Percentiles rank a stretch among this genome's conserved stretches.
Evolutionary conservation across 2,329 filamentous ascomycete genomes (phyloP).

Genomic region (Myrmaecium sp.): DNA sequence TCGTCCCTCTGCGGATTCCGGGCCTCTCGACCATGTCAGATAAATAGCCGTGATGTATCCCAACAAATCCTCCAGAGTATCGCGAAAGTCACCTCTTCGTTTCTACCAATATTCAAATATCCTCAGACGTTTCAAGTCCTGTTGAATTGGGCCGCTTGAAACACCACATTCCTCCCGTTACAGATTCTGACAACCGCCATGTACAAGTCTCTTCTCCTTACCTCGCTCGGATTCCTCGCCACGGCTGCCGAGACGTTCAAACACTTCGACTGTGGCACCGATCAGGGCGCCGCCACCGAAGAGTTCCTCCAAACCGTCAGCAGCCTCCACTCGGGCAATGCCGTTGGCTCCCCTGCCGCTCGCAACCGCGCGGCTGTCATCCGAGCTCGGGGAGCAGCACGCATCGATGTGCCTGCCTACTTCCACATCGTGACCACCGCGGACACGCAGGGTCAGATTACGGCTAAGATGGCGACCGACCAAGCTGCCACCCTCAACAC

Average conservation of each 20-base stretch:
- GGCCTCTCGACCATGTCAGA: too few species aligned
- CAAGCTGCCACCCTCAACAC: constrained; percentile 24
- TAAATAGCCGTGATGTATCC: too few species aligned
- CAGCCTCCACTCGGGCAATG: constrained; percentile 16
- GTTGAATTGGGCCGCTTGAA: too few species aligned
- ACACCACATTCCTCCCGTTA: constrained; percentile 10
- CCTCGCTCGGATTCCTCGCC: constrained; percentile 12
- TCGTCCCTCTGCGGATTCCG: too few species aligned
- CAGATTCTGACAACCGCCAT: constrained; percentile 8
- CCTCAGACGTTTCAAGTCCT: neutral
- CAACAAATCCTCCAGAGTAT: too few species aligned
- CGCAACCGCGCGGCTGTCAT: constrained; percentile 9
- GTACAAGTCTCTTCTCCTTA: constrained; percentile 15
- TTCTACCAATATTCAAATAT: neutral
- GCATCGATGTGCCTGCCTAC: constrained; percentile 24
- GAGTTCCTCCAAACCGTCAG: constrained; percentile 23
- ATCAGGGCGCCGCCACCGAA: constrained; percentile 16
- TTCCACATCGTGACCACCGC: constrained; percentile 28
- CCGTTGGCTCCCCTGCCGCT: neutral
- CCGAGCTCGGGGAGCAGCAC: constrained; percentile 9
- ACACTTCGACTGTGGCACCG: constrained; percentile 27
- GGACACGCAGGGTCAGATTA: constrained; percentile 20
- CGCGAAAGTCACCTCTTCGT: too few species aligned
- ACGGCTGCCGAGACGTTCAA: constrained; percentile 10
- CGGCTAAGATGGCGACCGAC: constrained; percentile 21